These are phyloP conservation scores for Paraleonurus japonicus DNA, from an alignment of 257 asterid genomes.

Conservation along the genomic window DNA sequence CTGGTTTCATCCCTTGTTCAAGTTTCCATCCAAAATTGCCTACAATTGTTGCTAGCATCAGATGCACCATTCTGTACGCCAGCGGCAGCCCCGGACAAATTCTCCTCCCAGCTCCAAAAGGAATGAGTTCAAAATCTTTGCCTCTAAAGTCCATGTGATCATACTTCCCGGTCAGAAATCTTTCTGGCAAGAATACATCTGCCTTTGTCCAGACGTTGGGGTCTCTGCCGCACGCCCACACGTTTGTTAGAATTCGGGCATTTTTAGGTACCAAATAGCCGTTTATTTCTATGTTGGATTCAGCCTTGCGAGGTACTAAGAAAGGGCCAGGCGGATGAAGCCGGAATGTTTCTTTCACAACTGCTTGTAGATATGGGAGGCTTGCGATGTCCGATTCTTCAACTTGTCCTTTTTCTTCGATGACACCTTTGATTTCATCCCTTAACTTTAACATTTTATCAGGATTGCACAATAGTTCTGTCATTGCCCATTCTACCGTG, in stretches of 20 bases:
- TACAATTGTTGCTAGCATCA: conserved; percentile 34
- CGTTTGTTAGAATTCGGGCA: conserved; percentile 33
- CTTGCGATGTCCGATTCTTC: conserved; percentile 32
- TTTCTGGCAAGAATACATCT: conserved; percentile 32
- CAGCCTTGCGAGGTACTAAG: conserved; percentile 32
- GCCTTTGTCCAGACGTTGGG: conserved; percentile 27
- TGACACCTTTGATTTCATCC: conserved; percentile 12
- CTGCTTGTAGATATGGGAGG: conserved; percentile 31
- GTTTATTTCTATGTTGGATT: conserved; percentile 17
- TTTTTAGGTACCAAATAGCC: conserved; percentile 32
- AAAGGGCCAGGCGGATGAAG: conserved; percentile 38
- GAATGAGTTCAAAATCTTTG: conserved; percentile 38
- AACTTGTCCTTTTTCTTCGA: conserved; percentile 11
- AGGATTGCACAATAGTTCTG: conserved; percentile 33
- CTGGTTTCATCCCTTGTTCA: conserved; percentile 5
- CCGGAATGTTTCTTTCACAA: conserved; percentile 40
- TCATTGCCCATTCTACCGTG: conserved; percentile 44
- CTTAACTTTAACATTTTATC: conserved; percentile 7
- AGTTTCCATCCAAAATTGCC: conserved; percentile 38
- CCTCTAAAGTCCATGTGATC: conserved; percentile 26
- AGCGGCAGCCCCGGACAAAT: conserved; percentile 43
- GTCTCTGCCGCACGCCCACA: conserved; percentile 46
- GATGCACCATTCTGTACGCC: conserved; percentile 41
- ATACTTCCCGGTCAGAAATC: conserved; percentile 26
- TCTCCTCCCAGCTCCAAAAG: conserved; percentile 42